Percentiles rank a stretch among this genome's conserved stretches.
phyloP scores from a whole-genome alignment of 192 early-diverging fungal genomes.

The Podila horticola region DNA sequence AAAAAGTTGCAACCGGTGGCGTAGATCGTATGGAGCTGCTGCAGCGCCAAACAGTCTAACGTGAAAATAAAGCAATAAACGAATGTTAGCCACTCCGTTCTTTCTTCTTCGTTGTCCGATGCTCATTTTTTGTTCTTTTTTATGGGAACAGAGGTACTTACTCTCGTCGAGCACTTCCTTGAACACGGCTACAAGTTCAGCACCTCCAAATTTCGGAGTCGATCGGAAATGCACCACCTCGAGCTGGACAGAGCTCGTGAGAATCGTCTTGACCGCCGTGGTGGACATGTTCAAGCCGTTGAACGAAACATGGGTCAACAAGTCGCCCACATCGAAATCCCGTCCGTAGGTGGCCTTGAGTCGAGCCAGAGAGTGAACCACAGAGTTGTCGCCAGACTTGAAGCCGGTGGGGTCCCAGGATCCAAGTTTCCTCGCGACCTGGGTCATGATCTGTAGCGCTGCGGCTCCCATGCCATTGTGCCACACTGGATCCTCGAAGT shows the following conservation, averaged over 20 bases:
- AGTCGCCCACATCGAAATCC: neutral
- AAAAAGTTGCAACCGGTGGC: conserved; percentile 1
- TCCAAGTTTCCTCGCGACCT: neutral
- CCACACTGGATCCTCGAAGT: neutral
- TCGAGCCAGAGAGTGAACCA: neutral
- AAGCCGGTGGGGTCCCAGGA: neutral
- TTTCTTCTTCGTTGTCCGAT: too few relatives aligned
- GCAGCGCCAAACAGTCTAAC: neutral
- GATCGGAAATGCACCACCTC: conserved; percentile 2
- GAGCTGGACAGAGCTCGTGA: neutral
- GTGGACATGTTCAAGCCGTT: conserved; percentile 4
- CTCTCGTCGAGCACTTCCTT: conserved; percentile 2
- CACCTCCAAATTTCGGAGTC: neutral
- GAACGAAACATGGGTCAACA: neutral
- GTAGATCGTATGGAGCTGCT: neutral
- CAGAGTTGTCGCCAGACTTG: neutral
- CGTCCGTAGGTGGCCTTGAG: neutral
- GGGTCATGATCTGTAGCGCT: neutral
- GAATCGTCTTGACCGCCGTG: neutral
- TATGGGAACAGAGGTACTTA: neutral
- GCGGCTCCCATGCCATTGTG: neutral
- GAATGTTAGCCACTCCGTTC: too few relatives aligned
- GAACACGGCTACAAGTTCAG: neutral
- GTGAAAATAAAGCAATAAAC: neutral
- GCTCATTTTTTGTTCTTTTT: too few relatives aligned